A percentile compares a stretch with the other conserved stretches of the same genome.
These are phyloP conservation scores for Hibiscus tridactylites DNA, from an alignment of 345 rosid species.

Conservation along the genomic window DNA sequence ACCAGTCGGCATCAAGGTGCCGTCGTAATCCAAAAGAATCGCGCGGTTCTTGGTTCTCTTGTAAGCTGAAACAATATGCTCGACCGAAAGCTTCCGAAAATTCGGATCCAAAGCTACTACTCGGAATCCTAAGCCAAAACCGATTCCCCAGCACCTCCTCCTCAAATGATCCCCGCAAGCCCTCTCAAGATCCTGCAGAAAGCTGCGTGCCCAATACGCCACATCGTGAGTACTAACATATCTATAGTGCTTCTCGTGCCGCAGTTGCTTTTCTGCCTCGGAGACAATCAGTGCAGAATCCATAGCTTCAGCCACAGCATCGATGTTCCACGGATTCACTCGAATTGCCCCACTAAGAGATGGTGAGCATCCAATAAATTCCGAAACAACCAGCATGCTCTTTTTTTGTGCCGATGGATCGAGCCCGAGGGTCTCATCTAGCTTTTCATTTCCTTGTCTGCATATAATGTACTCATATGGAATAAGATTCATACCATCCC, in stretches of 20 bases:
- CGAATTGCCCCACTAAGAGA: slow-evolving; percentile 87
- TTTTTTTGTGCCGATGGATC: slow-evolving; percentile 33
- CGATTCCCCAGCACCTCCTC: slow-evolving; percentile 88
- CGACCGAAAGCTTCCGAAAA: slow-evolving; percentile 12
- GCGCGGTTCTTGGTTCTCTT: neutral
- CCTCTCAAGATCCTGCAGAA: slow-evolving; percentile 87
- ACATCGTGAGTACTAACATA: slow-evolving; percentile 91
- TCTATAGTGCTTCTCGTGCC: slow-evolving; percentile 10
- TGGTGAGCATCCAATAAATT: slow-evolving; percentile 93
- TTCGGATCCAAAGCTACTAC: slow-evolving; percentile 89
- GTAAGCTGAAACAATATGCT: neutral
- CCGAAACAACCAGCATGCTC: slow-evolving; percentile 30
- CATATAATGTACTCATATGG: slow-evolving; percentile 26
- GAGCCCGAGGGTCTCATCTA: slow-evolving; percentile 48
- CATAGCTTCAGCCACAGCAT: neutral
- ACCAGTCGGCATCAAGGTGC: neutral
- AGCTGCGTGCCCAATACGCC: slow-evolving; percentile 87
- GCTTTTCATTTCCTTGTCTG: slow-evolving; percentile 69
- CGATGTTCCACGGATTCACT: slow-evolving; percentile 22
- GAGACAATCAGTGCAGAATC: neutral
- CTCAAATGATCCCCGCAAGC: slow-evolving; percentile 74
- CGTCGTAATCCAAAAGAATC: neutral
- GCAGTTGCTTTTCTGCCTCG: neutral
- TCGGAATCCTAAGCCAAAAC: slow-evolving; percentile 87
- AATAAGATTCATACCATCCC: neutral